A percentile compares a stretch with the other conserved stretches of the same genome.
Conservation (phyloP, 2,329 filamentous ascomycete species). For the Ophiostoma ulmi region DNA sequence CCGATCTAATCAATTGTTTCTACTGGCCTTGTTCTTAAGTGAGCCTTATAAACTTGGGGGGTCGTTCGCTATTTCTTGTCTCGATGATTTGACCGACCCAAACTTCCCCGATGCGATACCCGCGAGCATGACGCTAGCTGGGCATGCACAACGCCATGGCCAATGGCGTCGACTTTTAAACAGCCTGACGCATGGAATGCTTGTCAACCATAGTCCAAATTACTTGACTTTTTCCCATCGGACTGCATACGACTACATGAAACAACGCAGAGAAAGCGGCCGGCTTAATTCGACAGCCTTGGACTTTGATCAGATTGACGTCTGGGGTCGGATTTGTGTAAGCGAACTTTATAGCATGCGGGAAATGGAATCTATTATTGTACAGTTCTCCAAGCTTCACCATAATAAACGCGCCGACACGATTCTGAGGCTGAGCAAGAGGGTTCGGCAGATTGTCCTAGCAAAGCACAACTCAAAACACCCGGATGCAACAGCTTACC, state of each 20-base stretch:
- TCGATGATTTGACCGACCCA: background rate
- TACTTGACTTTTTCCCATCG: background rate
- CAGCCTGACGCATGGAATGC: background rate
- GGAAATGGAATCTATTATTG: too few species aligned
- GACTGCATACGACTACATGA: slow-evolving; percentile 8
- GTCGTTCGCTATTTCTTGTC: background rate
- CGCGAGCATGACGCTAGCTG: background rate
- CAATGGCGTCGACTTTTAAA: background rate
- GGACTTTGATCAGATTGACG: background rate
- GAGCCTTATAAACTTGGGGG: too few species aligned
- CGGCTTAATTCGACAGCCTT: background rate
- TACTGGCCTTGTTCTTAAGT: background rate
- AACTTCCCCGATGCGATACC: background rate
- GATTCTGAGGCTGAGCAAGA: background rate
- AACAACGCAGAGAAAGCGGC: background rate
- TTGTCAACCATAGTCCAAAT: background rate
- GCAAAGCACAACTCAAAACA: background rate
- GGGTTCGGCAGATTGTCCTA: background rate
- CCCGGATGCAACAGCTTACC: background rate
- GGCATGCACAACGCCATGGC: background rate
- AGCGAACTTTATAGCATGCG: too few species aligned
- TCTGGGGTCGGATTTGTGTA: background rate
- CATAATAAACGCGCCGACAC: background rate
- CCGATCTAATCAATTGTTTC: background rate
- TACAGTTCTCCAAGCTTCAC: too few species aligned